Percentiles rank a stretch among this genome's conserved stretches.
Evolutionary conservation across 2,329 filamentous ascomycete genomes (phyloP).

Genomic region (Cercospora sp.): DNA sequence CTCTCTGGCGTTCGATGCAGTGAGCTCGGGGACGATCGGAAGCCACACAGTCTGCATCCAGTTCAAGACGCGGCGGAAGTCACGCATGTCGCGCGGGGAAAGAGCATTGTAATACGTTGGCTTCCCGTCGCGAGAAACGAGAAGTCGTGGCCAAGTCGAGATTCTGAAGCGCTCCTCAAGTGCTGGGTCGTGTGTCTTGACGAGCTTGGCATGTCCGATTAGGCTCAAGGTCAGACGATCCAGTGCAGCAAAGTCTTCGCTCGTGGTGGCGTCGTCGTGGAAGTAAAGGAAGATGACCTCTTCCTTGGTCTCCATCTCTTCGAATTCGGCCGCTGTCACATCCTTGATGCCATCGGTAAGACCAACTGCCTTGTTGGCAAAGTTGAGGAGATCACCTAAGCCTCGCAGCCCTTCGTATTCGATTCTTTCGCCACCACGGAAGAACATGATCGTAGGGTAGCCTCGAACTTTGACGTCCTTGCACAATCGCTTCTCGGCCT

Average conservation of each 20-base stretch:
- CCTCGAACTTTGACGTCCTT: slow-evolving; percentile 79
- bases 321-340: slow-evolving; percentile 74
- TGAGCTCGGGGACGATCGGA: slow-evolving; percentile 91
- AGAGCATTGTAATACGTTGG: slow-evolving; percentile 87
- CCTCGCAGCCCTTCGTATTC: slow-evolving; percentile 93
- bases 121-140: slow-evolving; percentile 86
- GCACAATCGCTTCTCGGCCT: slow-evolving; percentile 81
- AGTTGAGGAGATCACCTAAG: slow-evolving; percentile 83
- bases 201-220: slow-evolving; percentile 86
- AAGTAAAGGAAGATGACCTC: slow-evolving; percentile 98
- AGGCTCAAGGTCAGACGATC: slow-evolving; percentile 84
- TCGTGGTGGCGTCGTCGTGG: slow-evolving; percentile 92
- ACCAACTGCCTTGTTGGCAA: slow-evolving; percentile 82
- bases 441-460: slow-evolving; percentile 90
- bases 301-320: slow-evolving; percentile 83
- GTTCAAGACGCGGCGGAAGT: slow-evolving; percentile 73
- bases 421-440: slow-evolving; percentile 85
- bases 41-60: slow-evolving; percentile 99
- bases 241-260: slow-evolving; percentile 85
- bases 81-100: slow-evolving; percentile 87
- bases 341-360: slow-evolving; percentile 75
- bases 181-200: slow-evolving; percentile 80
- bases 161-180: slow-evolving; percentile 88
- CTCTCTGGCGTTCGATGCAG: slow-evolving; percentile 84
- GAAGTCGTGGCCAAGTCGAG: slow-evolving; percentile 89